Evolutionary conservation across 2,329 filamentous ascomycete species (phyloP).

Genomic region (Westerdykella sp.): DNA sequence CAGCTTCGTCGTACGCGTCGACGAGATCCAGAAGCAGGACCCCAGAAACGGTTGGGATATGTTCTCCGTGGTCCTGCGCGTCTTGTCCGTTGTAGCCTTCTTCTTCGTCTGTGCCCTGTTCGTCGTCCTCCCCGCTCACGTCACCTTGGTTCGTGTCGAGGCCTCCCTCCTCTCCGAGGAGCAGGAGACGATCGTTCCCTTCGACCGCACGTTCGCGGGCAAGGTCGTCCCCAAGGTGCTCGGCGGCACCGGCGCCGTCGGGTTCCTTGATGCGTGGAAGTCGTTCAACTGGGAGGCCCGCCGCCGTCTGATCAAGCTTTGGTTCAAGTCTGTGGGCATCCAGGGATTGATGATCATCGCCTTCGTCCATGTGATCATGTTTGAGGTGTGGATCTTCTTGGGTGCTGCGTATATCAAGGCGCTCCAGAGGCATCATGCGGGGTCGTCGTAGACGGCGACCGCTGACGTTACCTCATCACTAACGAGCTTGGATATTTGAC

Average conservation of each 20-base stretch:
- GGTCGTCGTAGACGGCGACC: background rate
- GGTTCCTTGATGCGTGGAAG: conserved; percentile 70
- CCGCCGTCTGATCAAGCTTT: conserved; percentile 66
- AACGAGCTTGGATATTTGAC: too few species aligned
- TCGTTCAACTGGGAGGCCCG: conserved; percentile 69
- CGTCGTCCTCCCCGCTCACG: conserved; percentile 70
- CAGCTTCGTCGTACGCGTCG: conserved; percentile 31
- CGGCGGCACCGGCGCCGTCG: conserved; percentile 64
- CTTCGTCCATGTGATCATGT: conserved; percentile 46
- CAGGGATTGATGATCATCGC: conserved; percentile 43
- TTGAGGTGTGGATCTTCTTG: conserved; percentile 49
- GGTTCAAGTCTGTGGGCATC: conserved; percentile 63
- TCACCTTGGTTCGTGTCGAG: conserved; percentile 75
- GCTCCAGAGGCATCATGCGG: conserved; percentile 14
- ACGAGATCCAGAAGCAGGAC: conserved; percentile 31
- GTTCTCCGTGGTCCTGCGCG: conserved; percentile 37
- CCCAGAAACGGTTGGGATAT: conserved; percentile 29
- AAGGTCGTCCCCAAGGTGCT: conserved; percentile 68
- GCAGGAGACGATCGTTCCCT: conserved; percentile 77
- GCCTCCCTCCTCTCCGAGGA: conserved; percentile 78
- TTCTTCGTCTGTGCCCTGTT: conserved; percentile 53
- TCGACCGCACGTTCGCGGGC: conserved; percentile 79
- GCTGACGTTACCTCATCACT: conserved; percentile 4
- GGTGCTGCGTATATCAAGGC: conserved; percentile 26
- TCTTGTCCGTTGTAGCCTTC: conserved; percentile 26